phyloP scores from a whole-genome alignment of 805 yeast genomes.

The Debaryomyces tyrocola region DNA sequence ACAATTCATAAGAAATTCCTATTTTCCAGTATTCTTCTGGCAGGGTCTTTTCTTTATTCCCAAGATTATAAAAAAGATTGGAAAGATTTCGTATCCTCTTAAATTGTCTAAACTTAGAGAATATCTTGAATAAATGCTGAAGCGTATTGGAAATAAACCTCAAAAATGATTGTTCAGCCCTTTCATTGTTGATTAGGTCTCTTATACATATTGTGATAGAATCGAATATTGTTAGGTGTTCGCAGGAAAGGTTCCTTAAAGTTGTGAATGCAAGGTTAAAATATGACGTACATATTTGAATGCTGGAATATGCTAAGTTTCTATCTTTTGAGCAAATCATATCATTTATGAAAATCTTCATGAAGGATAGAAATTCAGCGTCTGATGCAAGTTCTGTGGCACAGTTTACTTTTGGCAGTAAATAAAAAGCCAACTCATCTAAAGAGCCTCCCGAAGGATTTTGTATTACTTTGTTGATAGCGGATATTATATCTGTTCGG shows the following conservation, averaged over 20 bases:
- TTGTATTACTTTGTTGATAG: neutral
- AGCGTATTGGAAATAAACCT: slow-evolving; percentile 3
- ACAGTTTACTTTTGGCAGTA: neutral
- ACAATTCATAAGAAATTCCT: slow-evolving; percentile 32
- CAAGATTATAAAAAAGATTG: slow-evolving; percentile 44
- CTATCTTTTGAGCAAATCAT: neutral
- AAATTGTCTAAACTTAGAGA: slow-evolving; percentile 23
- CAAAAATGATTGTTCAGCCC: neutral
- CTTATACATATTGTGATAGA: slow-evolving; percentile 3
- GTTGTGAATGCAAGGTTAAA: neutral
- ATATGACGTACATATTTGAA: slow-evolving; percentile 1
- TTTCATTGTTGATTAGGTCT: slow-evolving; percentile 1
- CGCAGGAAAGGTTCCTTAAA: neutral
- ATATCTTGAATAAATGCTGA: slow-evolving; percentile 8
- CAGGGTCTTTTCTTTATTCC: slow-evolving; percentile 18
- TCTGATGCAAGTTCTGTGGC: neutral
- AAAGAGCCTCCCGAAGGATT: neutral
- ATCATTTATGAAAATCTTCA: neutral
- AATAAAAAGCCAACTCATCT: neutral
- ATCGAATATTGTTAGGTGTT: slow-evolving; percentile 4
- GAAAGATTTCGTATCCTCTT: slow-evolving; percentile 49
- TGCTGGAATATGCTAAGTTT: slow-evolving; percentile 1
- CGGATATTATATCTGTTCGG: neutral
- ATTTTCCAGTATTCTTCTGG: slow-evolving; percentile 9
- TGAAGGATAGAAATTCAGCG: neutral